These are phyloP conservation scores for Leccinum fallax DNA, from an alignment of 1,284 basidiomycete species.

Conservation along the genomic window DNA sequence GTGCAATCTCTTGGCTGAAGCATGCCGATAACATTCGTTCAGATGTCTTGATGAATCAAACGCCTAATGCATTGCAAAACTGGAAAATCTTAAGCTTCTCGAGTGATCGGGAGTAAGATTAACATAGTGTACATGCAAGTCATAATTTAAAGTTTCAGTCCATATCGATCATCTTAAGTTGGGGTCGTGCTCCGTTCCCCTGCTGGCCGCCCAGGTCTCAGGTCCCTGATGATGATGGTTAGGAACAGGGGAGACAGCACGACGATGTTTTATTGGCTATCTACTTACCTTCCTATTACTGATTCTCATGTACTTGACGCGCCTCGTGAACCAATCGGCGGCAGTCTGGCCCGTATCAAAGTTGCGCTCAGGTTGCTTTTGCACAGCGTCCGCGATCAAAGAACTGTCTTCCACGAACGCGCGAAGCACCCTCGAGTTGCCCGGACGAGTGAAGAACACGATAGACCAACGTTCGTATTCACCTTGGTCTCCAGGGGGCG, in stretches of 20 bases:
- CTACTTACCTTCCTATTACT: not conserved
- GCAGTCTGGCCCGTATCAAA: not conserved
- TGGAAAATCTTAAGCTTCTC: not conserved
- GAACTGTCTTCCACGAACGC: not conserved
- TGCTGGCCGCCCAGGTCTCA: not conserved
- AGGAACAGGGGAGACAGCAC: not conserved
- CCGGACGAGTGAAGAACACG: not conserved
- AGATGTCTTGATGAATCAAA: not conserved
- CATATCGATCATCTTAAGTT: not conserved
- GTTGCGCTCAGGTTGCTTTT: not conserved
- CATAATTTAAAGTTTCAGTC: not conserved
- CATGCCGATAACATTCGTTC: no score
- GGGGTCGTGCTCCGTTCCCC: not conserved
- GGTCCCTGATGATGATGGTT: not conserved
- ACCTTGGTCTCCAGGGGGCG: not conserved
- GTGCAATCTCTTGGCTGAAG: no score
- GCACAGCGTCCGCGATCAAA: not conserved
- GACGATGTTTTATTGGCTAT: not conserved
- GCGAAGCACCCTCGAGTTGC: not conserved
- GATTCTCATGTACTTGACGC: not conserved
- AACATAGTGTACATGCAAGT: not conserved
- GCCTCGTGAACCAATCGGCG: not conserved
- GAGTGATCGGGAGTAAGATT: not conserved
- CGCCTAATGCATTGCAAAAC: not conserved
- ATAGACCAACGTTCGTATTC: not conserved